These are phyloP conservation scores for Populus hybrid DNA, from an alignment of 441 rosid species.

Conservation along the genomic window DNA sequence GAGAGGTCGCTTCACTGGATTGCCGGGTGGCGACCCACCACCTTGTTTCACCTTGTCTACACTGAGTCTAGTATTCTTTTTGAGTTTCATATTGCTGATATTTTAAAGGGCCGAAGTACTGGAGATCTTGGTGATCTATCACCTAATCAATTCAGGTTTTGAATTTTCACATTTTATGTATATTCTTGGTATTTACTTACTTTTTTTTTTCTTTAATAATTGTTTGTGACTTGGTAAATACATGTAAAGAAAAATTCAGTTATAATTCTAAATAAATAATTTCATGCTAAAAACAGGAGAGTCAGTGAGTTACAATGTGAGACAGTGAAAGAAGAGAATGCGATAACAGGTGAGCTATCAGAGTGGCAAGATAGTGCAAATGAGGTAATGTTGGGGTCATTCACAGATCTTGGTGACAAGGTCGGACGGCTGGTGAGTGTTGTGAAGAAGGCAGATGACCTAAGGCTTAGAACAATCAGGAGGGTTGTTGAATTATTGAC, in stretches of 20 bases:
- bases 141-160: slow-evolving; percentile 66
- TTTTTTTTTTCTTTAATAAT: background rate
- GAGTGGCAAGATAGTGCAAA: slow-evolving; percentile 75
- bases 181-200: background rate
- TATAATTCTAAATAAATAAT: background rate
- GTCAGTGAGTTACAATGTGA: slow-evolving; percentile 89
- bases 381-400: slow-evolving; percentile 37
- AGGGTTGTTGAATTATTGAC: slow-evolving; percentile 53
- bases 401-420: slow-evolving; percentile 32
- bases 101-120: slow-evolving; percentile 54
- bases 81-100: slow-evolving; percentile 70
- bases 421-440: slow-evolving; percentile 40
- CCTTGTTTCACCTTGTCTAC: slow-evolving; percentile 69
- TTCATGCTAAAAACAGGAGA: slow-evolving; percentile 34
- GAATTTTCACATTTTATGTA: background rate
- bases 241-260: too few species aligned
- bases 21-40: slow-evolving; percentile 78
- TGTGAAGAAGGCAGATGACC: slow-evolving; percentile 66
- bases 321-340: slow-evolving; percentile 82
- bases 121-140: slow-evolving; percentile 89
- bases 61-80: slow-evolving; percentile 76
- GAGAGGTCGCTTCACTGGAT: slow-evolving; percentile 86
- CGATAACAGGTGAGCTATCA: slow-evolving; percentile 55
- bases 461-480: slow-evolving; percentile 53
- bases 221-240: background rate